phyloP scores from a whole-genome alignment of 2,329 filamentous ascomycete genomes.

The Shiraia sp. region DNA sequence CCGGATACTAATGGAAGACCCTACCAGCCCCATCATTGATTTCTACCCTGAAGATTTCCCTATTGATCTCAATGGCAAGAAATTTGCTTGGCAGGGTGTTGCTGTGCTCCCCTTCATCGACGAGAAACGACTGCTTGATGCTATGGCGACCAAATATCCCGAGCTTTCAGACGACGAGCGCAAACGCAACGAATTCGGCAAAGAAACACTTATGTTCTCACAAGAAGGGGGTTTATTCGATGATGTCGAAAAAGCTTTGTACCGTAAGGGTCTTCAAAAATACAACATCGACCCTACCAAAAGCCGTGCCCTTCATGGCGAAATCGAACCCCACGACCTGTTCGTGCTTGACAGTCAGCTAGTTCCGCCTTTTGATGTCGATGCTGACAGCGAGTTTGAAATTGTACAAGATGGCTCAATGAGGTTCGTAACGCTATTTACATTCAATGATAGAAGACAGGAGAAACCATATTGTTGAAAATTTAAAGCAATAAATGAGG shows the following conservation, averaged over 20 bases:
- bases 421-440: constrained; percentile 60
- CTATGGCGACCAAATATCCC: constrained; percentile 82
- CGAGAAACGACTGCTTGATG: constrained; percentile 78
- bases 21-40: constrained; percentile 90
- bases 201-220: constrained; percentile 81
- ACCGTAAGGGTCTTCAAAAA: constrained; percentile 71
- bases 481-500: too few species aligned
- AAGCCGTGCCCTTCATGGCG: constrained; percentile 79
- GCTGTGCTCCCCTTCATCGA: constrained; percentile 95
- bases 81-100: constrained; percentile 97
- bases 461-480: constrained; percentile 14
- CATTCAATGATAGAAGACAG: too few species aligned
- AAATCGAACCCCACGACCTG: constrained; percentile 76
- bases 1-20: constrained; percentile 85
- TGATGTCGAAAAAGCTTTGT: constrained; percentile 81
- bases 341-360: constrained; percentile 85
- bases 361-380: constrained; percentile 74
- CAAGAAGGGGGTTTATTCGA: constrained; percentile 85
- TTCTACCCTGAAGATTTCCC: constrained; percentile 96
- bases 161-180: constrained; percentile 76
- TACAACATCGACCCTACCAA: constrained; percentile 74
- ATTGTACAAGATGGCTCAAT: constrained; percentile 68
- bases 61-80: constrained; percentile 95
- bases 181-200: constrained; percentile 76
- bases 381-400: constrained; percentile 42